Evolutionary conservation across 805 yeast genomes (phyloP).

Genomic region (Barnettozyma botsteinii): DNA sequence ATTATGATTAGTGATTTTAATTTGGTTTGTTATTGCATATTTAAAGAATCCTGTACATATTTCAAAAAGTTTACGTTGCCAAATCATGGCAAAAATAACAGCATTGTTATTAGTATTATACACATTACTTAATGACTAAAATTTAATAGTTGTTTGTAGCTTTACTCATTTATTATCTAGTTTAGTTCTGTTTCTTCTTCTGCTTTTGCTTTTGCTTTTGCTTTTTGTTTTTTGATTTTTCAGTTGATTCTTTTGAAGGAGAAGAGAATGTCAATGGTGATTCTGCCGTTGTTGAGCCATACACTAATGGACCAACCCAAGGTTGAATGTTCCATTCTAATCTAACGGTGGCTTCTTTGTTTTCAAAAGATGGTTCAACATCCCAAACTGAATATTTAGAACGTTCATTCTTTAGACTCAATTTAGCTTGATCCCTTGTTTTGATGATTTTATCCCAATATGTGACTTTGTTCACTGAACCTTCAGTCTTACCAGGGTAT

Average conservation of each 20-base stretch:
- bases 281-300: constrained; percentile 47
- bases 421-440: constrained; percentile 48
- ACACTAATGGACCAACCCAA: constrained; percentile 70
- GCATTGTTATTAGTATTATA: background rate
- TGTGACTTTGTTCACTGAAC: constrained; percentile 59
- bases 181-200: background rate
- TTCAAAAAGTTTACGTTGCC: background rate
- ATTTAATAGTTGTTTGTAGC: background rate
- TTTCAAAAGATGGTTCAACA: constrained; percentile 49
- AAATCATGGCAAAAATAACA: background rate
- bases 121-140: background rate
- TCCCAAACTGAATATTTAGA: constrained; percentile 90
- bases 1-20: too few relatives aligned
- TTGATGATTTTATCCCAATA: constrained; percentile 88
- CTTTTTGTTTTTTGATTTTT: constrained; percentile 10
- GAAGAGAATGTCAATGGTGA: constrained; percentile 15
- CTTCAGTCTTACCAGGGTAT: constrained; percentile 40
- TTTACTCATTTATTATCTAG: too few relatives aligned
- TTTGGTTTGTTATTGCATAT: background rate
- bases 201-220: constrained; percentile 4
- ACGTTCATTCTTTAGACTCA: constrained; percentile 46
- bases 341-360: constrained; percentile 59
- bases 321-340: constrained; percentile 95
- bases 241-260: constrained; percentile 11
- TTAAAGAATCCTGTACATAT: constrained; percentile 1